These are phyloP conservation scores for Scedosporium aurantiacum DNA, from an alignment of 2,329 filamentous ascomycete species.

Conservation along the genomic window DNA sequence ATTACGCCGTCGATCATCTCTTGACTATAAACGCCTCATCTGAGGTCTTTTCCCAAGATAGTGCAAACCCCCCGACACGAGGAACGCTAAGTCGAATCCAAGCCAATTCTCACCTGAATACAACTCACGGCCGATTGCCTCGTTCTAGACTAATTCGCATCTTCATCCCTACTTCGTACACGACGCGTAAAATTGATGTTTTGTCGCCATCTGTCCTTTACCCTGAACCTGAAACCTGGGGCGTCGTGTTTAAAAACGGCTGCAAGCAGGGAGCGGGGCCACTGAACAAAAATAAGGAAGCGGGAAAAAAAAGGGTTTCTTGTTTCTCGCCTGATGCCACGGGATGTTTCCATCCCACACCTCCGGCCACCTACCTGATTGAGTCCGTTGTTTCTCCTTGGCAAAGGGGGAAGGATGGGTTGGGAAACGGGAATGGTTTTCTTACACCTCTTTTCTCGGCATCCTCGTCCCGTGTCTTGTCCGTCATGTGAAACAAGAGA, in stretches of 20 bases:
- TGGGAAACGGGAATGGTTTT: not conserved
- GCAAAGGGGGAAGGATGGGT: not conserved
- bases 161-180: not conserved
- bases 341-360: not conserved
- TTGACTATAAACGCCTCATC: too few species aligned
- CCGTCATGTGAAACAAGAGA: not conserved
- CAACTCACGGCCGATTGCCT: too few species aligned
- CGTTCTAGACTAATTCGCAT: too few species aligned
- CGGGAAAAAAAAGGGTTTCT: not conserved
- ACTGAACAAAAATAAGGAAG: not conserved
- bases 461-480: not conserved
- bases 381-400: not conserved
- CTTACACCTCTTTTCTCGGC: not conserved
- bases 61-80: too few species aligned
- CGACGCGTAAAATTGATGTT: not conserved
- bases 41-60: too few species aligned
- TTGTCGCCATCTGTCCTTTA: not conserved
- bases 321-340: not conserved
- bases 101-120: not conserved
- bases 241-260: not conserved
- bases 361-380: not conserved
- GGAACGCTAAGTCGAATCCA: not conserved
- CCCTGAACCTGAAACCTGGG: not conserved
- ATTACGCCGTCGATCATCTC: too few species aligned
- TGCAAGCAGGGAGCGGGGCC: not conserved